Conservation (phyloP, 2,329 filamentous ascomycete species). For the Verticillium dahliae region DNA sequence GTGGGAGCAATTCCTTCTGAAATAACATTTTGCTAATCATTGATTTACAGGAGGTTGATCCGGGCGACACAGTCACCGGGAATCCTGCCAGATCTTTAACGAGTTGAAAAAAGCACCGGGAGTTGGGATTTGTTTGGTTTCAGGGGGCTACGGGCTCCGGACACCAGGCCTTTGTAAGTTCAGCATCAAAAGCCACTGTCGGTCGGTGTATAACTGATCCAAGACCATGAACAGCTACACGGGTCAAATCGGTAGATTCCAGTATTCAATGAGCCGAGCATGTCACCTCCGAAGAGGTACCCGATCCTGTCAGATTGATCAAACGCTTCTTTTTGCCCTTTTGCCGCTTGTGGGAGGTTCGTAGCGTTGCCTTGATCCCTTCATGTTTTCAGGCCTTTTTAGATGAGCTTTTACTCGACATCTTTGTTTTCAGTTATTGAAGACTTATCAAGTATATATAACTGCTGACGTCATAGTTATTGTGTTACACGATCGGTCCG, state of each 20-base stretch:
- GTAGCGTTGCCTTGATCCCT: no score
- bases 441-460: no score
- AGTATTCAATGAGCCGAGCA: not conserved
- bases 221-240: not conserved
- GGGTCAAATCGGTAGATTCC: not conserved
- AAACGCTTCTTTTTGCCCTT: not conserved
- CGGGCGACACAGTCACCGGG: not conserved
- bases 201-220: not conserved
- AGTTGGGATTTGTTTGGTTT: not conserved
- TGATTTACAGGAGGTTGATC: not conserved
- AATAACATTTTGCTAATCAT: not conserved
- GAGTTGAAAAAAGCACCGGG: not conserved
- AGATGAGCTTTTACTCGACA: no score
- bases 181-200: no score
- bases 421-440: no score
- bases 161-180: not conserved
- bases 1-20: not conserved
- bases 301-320: not conserved
- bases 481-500: no score
- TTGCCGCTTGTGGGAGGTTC: not conserved
- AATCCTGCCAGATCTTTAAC: not conserved
- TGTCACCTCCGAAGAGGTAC: not conserved
- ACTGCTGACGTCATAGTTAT: no score
- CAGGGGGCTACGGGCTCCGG: not conserved
- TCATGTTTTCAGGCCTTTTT: no score